These are phyloP conservation scores for Cucumis hystrix DNA, from an alignment of 306 rosid species.

Conservation along the genomic window DNA sequence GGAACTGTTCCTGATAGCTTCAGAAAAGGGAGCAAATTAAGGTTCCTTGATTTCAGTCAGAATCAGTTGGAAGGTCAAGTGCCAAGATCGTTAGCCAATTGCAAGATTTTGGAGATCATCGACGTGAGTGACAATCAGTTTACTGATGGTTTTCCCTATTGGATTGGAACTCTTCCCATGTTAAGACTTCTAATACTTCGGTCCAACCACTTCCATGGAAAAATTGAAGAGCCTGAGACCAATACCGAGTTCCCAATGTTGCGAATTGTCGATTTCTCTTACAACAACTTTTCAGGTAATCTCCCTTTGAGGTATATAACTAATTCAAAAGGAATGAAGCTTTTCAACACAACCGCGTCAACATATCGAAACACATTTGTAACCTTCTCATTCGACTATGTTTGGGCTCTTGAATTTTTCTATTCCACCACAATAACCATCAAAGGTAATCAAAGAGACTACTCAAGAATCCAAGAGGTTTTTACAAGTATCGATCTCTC, in stretches of 20 bases:
- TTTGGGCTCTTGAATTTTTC: too few species aligned
- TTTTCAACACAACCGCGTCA: too few species aligned
- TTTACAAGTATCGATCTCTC: background rate
- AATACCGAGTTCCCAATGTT: background rate
- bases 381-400: too few species aligned
- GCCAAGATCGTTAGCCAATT: background rate
- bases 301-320: background rate
- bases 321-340: too few species aligned
- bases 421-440: too few species aligned
- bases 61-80: constrained; percentile 13
- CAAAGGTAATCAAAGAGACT: background rate
- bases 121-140: too few species aligned
- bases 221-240: background rate
- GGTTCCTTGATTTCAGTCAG: constrained; percentile 11
- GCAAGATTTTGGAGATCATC: too few species aligned
- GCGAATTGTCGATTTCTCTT: background rate
- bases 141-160: too few species aligned
- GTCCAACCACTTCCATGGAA: background rate
- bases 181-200: too few species aligned
- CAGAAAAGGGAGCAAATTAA: background rate
- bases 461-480: background rate
- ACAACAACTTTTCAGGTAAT: background rate
- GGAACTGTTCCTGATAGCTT: background rate
- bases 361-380: too few species aligned
- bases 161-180: too few species aligned